These are phyloP conservation scores for Trichoderma asperellum DNA, from an alignment of 2,329 filamentous ascomycete genomes.

Conservation along the genomic window DNA sequence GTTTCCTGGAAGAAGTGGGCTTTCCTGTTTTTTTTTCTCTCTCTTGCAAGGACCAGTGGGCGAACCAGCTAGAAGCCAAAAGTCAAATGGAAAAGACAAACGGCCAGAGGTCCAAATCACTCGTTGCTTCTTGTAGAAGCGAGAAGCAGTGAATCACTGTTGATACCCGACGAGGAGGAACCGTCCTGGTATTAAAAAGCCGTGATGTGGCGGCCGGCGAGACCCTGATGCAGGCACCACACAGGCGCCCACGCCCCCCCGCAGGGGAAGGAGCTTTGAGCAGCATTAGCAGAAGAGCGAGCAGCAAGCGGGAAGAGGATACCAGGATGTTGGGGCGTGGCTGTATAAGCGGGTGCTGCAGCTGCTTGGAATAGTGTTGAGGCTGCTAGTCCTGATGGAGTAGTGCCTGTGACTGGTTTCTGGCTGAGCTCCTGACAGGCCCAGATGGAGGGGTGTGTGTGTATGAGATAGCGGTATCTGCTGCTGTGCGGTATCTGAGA, in stretches of 20 bases:
- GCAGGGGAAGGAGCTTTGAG: conserved; percentile 19
- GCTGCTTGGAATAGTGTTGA: neutral
- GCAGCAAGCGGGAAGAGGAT: conserved; percentile 13
- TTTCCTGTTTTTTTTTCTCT: neutral
- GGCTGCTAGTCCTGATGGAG: neutral
- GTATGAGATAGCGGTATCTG: neutral
- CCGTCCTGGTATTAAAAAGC: conserved; percentile 27
- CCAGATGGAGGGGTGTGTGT: neutral
- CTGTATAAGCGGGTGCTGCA: neutral
- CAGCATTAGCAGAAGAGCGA: conserved; percentile 23
- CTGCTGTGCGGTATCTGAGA: too few relatives aligned
- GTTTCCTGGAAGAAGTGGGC: neutral
- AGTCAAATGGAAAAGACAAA: neutral
- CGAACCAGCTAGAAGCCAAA: neutral
- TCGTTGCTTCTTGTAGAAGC: conserved; percentile 2
- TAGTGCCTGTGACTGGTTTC: neutral
- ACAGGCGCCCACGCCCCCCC: conserved; percentile 28
- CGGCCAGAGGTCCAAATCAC: neutral
- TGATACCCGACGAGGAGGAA: conserved; percentile 32
- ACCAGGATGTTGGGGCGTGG: neutral
- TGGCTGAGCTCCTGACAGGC: neutral
- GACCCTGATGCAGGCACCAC: conserved; percentile 31
- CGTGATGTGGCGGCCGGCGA: conserved; percentile 31
- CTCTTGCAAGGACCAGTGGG: neutral
- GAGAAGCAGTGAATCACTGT: conserved; percentile 15